Evolutionary conservation across 2,329 filamentous ascomycete species (phyloP), one percentile per base, ranked within the genome.

Genomic region (Lachnellula willkommii): DNA sequence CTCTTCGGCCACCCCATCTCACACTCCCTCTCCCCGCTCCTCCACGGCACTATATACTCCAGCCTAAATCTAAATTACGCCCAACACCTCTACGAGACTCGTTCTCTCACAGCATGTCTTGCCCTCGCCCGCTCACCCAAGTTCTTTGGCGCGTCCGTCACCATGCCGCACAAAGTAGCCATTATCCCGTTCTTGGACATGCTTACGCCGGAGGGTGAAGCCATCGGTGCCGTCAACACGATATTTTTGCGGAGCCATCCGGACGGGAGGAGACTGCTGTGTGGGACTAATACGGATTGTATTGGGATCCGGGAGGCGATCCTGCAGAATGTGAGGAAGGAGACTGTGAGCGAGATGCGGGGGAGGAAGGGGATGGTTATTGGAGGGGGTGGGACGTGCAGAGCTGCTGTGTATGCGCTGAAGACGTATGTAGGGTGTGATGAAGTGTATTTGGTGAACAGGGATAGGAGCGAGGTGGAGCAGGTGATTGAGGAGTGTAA

Each of bases 91-190:
- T 74, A 82, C 26, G 80, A 83, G 60, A 81, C 79, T 2, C 70
- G 70, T 32, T 74, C 79, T 60, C 75, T 82, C 60, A 58, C 70
- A 7, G 64, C 70, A 22, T 83, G 82, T 62, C 67, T 82, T 22
- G 60, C 73, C 5, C 72, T 87, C 7, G 75, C 81, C 36, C 74
- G 76, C 57, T 72, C 84, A 60, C 78, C 80, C 15, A 74, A 78
- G 61, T 87, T 84, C 69, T 86, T 84, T 66, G 85, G 84, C 79
- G 72, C 85, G 22, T 83, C 86, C 3, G 84, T 93, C 39, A 93
- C 89, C 20, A 94, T 93, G 89, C 89, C 89, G 0, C 85, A 90
- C 76, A 93, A 94, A 71, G 82, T 93, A 26, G 78, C 83, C 64
- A 90, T 93, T 68, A 81, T 92, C 57, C 77, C 82, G 0, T 78